Evolutionary conservation across 345 rosid species (phyloP), one percentile per base, ranked within the genome.

Genomic region (Raphanus sativus): DNA sequence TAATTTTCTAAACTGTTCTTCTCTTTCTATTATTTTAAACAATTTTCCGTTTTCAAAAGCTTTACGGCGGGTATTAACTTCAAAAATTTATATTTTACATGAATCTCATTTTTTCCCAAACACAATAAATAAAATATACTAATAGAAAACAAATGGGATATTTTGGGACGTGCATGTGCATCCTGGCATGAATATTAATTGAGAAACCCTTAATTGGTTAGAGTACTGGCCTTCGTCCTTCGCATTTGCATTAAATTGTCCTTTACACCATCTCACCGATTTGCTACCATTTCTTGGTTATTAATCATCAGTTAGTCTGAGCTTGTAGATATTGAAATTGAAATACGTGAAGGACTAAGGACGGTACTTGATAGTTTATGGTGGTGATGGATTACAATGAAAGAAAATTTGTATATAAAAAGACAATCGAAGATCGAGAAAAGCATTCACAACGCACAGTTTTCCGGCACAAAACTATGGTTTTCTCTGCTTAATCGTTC

Each of bases 221-320:
- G 25, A 69, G 77, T 71, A 56, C 61, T 71, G 73, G 25, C 76
- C 73, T 72, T 78, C n/a, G 62, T 71, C 62, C 68, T 71, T 78
- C 7, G 59, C 68, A 29, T 71, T 65, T 71, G 55, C 77, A 71
- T 77, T 58, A 25, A 30, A 45, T 77, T 71, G 55, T 59, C 66
- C 2, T 24, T 65, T 56, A 65, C 25, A 65, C 52, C 4, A 40
- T 64, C 76, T 36, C 67, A 65, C 42, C 76, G 61, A 65, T 45
- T 13, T 29, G 15, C 67, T 77, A 7, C 76, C 67, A n/a, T 71
- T 77, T 25, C 59, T 13, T 70, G 28, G 54, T 60, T 42, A 4
- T 32, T 45, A 42, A 10, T 71, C 71, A 71, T 71, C 77, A 1
- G 25, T 59, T 66, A 65, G 16, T 56, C 52, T 65, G 67, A 42